Base-by-base conservation (phyloP, 495 filamentous ascomycete genomes). In the Penicillium canescens region DNA sequence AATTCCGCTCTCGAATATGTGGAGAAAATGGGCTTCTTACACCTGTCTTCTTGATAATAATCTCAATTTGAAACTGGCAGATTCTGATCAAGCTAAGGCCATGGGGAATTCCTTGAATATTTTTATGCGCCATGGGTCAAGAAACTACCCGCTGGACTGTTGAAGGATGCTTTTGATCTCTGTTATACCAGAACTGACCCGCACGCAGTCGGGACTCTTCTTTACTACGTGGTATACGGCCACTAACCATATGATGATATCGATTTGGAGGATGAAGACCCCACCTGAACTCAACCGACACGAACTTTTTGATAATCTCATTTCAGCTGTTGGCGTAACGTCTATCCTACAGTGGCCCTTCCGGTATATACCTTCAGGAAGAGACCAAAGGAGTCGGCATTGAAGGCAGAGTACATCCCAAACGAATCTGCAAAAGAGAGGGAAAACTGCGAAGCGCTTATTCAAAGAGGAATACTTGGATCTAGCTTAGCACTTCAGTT, bases 171-270 rank as follows among this genome's bases (percentile, higher is more conserved):
- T 40, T 60, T 57, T 36, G 61, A 57, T 18, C 57, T 64, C 26
- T 64, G 57, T 51, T 60, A 50, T 33, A 54, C 61, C 11, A 60
- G 57, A 54, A 67, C 63, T 28, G 63, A 67, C 54, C 63, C 67
- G 34, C 65, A 67, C 56, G 61, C 66, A 9, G 51, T 69, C 46
- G 63, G 63, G 33, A 56, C 61, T 42, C 50, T 64, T 52, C 54
- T 62, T 46, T 69, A 69, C 56, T 61, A 57, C 31, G 65, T 69
- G 55, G 54, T 64, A 49, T 67, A 69, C 50, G 61, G 63, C 20
- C 53, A 63, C 62, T 58, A 69, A 54, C 63, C 62, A 43, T 67
- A 67, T 52, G 66, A 67, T 11, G 63, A 69, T 18, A 50, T 57
- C 54, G 54, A 52, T 63, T 60, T 49, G 43, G 56, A 49, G 53